Conservation (phyloP, 208 protist species). For the Endotrypanum monterogeii region DNA sequence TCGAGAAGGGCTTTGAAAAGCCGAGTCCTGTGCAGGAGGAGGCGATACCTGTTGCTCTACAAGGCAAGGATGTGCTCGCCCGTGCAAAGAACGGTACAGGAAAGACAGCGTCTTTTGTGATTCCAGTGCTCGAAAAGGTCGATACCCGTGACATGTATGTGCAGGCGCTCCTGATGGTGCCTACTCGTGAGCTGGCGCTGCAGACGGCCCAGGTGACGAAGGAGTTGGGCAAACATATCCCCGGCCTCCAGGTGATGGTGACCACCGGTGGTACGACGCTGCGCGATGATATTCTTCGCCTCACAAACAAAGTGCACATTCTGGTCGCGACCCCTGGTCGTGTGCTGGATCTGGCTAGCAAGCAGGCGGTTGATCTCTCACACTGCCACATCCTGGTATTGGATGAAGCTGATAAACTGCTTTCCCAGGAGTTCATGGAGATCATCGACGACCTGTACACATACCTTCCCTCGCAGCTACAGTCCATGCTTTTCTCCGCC, state of each 20-base stretch:
- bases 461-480: slow-evolving; percentile 87
- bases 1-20: slow-evolving; percentile 98
- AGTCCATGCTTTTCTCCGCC: slow-evolving; percentile 98
- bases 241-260: slow-evolving; percentile 95
- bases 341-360: slow-evolving; percentile 97
- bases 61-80: slow-evolving; percentile 97
- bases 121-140: slow-evolving; percentile 98
- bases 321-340: slow-evolving; percentile 99
- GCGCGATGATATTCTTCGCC: slow-evolving; percentile 98
- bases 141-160: slow-evolving; percentile 92
- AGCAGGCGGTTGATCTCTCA: slow-evolving; percentile 93
- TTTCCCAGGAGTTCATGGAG: slow-evolving; percentile 96
- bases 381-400: slow-evolving; percentile 96
- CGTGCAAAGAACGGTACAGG: slow-evolving; percentile 99
- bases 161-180: slow-evolving; percentile 98
- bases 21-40: slow-evolving; percentile 99
- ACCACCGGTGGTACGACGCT: slow-evolving; percentile 98
- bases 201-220: slow-evolving; percentile 99
- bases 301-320: slow-evolving; percentile 97
- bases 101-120: slow-evolving; percentile 99
- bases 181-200: slow-evolving; percentile 98
- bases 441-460: slow-evolving; percentile 95
- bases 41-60: slow-evolving; percentile 97
- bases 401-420: slow-evolving; percentile 99
- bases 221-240: slow-evolving; percentile 97